A percentile compares a stretch with the other conserved stretches of the same genome.
These are phyloP conservation scores for Oenanthe javanica DNA, from an alignment of 140 eudicot genomes.

Conservation along the genomic window DNA sequence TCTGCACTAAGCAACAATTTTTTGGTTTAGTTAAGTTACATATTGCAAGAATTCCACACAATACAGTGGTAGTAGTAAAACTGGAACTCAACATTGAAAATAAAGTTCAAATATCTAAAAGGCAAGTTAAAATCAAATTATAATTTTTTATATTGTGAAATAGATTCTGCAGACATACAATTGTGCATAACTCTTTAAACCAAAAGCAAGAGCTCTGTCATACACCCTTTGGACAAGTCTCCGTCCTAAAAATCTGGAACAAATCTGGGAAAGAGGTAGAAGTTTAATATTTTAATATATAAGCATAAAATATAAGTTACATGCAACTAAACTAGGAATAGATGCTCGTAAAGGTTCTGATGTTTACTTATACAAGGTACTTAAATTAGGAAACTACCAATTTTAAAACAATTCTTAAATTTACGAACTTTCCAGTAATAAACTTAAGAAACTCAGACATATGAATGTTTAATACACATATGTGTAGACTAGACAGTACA, in stretches of 20 bases:
- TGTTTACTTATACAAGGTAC: not conserved
- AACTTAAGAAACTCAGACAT: not conserved
- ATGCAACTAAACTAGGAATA: not conserved
- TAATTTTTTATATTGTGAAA: not conserved
- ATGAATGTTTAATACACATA: not conserved
- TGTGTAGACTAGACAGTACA: not conserved
- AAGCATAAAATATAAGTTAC: not conserved
- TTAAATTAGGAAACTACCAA: not conserved
- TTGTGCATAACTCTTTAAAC: not conserved
- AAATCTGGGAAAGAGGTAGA: constrained; percentile 2
- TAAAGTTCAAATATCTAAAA: not conserved
- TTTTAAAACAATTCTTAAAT: not conserved
- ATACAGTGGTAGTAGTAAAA: not conserved
- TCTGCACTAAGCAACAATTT: constrained; percentile 33
- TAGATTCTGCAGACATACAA: not conserved
- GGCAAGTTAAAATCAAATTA: not conserved
- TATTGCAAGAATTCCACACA: not conserved
- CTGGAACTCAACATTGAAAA: not conserved
- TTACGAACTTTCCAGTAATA: not conserved
- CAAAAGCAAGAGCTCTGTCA: constrained; percentile 12
- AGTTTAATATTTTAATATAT: too few relatives aligned
- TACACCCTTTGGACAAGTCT: constrained; percentile 6
- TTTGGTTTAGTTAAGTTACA: not conserved
- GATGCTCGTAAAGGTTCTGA: not conserved
- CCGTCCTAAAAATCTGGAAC: constrained; percentile 8